phyloP scores from a whole-genome alignment of 2,329 filamentous ascomycete species.

The Fusarium mexicanum region DNA sequence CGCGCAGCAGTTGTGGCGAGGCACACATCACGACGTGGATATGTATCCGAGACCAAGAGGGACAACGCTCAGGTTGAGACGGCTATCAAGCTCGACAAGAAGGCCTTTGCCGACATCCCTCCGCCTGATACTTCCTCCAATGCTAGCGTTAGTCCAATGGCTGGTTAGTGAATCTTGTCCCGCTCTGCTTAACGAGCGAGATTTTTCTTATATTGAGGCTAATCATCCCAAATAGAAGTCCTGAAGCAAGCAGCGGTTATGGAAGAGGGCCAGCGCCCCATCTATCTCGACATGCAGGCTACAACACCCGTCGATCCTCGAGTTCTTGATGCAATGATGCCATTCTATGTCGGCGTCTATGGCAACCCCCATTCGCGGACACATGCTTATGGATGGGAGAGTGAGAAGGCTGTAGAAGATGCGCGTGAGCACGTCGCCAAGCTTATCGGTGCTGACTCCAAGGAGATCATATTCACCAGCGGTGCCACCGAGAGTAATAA shows the following conservation, averaged over 20 bases:
- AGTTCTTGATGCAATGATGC: slow-evolving; percentile 96
- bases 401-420: slow-evolving; percentile 90
- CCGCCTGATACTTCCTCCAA: slow-evolving; percentile 45
- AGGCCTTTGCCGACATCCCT: slow-evolving; percentile 73
- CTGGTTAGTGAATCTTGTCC: slow-evolving; percentile 51
- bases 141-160: slow-evolving; percentile 82
- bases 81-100: slow-evolving; percentile 86
- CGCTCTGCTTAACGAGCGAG: background rate
- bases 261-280: slow-evolving; percentile 91
- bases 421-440: slow-evolving; percentile 84
- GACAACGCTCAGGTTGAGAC: slow-evolving; percentile 86
- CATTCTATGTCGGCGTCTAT: slow-evolving; percentile 91
- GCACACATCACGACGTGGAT: slow-evolving; percentile 63
- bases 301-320: slow-evolving; percentile 95
- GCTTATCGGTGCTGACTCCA: slow-evolving; percentile 92
- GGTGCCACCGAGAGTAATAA: slow-evolving; percentile 99
- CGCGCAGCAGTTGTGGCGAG: slow-evolving; percentile 45
- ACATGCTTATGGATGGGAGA: slow-evolving; percentile 99
- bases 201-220: slow-evolving; percentile 12
- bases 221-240: slow-evolving; percentile 63
- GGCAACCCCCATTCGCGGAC: slow-evolving; percentile 98
- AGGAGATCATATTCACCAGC: slow-evolving; percentile 99
- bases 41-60: slow-evolving; percentile 85
- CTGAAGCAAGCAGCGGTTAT: slow-evolving; percentile 92
- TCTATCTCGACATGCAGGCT: slow-evolving; percentile 98